These are phyloP conservation scores for Penicillium odoratum DNA, from an alignment of 495 filamentous ascomycete genomes.

Conservation along the genomic window DNA sequence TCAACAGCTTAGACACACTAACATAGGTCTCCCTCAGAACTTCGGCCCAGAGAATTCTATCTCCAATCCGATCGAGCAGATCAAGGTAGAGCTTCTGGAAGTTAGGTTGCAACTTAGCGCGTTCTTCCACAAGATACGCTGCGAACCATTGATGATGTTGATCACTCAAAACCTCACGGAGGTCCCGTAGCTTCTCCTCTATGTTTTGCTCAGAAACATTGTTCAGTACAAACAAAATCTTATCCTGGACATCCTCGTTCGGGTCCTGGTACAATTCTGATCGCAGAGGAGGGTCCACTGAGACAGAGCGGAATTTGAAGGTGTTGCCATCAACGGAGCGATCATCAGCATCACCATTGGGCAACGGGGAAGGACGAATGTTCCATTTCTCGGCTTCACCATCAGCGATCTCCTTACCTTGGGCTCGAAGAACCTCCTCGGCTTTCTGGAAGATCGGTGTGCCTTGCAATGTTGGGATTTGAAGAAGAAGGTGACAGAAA, in stretches of 20 bases:
- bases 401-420: constrained; percentile 44
- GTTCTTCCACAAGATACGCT: constrained; percentile 90
- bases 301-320: constrained; percentile 69
- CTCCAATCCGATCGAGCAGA: constrained; percentile 78
- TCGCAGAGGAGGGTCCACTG: constrained; percentile 65
- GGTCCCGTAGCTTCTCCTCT: constrained; percentile 73
- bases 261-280: constrained; percentile 72
- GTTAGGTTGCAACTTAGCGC: constrained; percentile 94
- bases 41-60: constrained; percentile 77
- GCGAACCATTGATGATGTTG: constrained; percentile 95
- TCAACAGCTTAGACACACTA: constrained; percentile 79
- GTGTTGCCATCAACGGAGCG: constrained; percentile 57
- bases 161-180: constrained; percentile 74
- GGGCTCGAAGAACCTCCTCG: constrained; percentile 72
- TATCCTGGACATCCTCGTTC: constrained; percentile 80
- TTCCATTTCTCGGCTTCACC: constrained; percentile 25
- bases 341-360: constrained; percentile 7
- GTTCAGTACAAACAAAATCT: constrained; percentile 93
- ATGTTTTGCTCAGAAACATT: constrained; percentile 91
- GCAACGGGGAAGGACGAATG: constrained; percentile 1
- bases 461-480: constrained; percentile 75
- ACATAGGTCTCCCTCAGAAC: constrained; percentile 92
- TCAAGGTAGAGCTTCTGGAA: constrained; percentile 91
- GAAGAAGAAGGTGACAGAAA: constrained; percentile 78
- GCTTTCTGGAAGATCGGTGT: constrained; percentile 82